Evolutionary conservation across 1,284 basidiomycete genomes (phyloP).

Genomic region (Somion occarium): DNA sequence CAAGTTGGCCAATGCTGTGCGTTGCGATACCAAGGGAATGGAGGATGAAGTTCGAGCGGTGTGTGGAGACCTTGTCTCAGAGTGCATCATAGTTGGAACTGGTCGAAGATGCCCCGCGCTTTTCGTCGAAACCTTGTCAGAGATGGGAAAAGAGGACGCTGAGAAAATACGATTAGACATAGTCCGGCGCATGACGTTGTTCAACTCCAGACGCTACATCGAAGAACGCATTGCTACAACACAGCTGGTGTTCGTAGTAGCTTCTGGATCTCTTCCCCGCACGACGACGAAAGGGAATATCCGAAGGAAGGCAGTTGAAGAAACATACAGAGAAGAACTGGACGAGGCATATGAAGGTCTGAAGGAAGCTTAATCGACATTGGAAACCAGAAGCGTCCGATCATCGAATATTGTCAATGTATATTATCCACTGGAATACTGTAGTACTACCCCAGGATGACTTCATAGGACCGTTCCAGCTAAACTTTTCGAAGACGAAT

Average conservation of each 20-base stretch:
- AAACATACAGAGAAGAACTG: slow-evolving; percentile 42
- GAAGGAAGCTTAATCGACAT: no score
- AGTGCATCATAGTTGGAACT: slow-evolving; percentile 62
- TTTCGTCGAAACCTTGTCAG: slow-evolving; percentile 52
- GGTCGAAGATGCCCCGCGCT: slow-evolving; percentile 62
- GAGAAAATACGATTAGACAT: slow-evolving; percentile 48
- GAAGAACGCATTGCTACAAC: slow-evolving; percentile 58
- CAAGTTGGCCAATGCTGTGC: slow-evolving; percentile 64
- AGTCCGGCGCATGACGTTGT: slow-evolving; percentile 52
- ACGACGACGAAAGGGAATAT: slow-evolving; percentile 69
- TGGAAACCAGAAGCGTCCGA: no score
- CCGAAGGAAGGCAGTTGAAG: slow-evolving; percentile 58
- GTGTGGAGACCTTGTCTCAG: slow-evolving; percentile 48
- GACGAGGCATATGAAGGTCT: slow-evolving; percentile 45
- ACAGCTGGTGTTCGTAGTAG: slow-evolving; percentile 53
- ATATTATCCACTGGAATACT: no score
- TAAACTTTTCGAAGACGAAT: no score
- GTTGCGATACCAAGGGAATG: slow-evolving; percentile 55
- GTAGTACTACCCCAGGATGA: no score
- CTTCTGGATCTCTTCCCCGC: slow-evolving; percentile 50
- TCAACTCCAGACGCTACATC: slow-evolving; percentile 57
- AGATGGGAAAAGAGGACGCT: slow-evolving; percentile 38
- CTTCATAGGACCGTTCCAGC: no score
- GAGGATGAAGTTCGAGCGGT: slow-evolving; percentile 60
- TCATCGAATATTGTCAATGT: no score